phyloP scores from a whole-genome alignment of 2,329 filamentous ascomycete species.

The Coleophoma crateriformis region DNA sequence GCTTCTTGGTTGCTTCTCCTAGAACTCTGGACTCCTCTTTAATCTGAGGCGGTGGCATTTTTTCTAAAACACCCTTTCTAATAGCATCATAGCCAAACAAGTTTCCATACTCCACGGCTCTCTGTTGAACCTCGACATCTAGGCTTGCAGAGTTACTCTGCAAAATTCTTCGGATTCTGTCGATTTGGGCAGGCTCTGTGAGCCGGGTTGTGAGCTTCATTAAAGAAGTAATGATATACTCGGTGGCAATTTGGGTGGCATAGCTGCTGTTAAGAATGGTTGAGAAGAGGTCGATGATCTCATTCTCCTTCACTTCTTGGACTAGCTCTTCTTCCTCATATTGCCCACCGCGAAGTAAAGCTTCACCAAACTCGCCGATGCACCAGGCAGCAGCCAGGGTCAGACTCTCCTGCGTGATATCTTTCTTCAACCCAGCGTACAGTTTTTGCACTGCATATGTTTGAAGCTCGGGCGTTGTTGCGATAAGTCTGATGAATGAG shows the following conservation, averaged over 20 bases:
- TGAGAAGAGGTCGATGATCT: conserved; percentile 88
- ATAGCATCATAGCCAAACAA: conserved; percentile 89
- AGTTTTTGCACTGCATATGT: conserved; percentile 96
- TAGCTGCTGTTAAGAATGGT: conserved; percentile 94
- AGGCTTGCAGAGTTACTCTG: conserved; percentile 77
- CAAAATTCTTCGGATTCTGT: conserved; percentile 75
- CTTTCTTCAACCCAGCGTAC: conserved; percentile 84
- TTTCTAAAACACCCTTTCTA: conserved; percentile 84
- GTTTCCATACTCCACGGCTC: conserved; percentile 91
- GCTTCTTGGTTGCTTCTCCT: conserved; percentile 69
- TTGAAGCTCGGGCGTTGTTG: conserved; percentile 89
- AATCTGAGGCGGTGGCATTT: conserved; percentile 97
- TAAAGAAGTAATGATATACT: conserved; percentile 92
- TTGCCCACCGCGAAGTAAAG: conserved; percentile 79
- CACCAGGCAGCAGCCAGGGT: conserved; percentile 94
- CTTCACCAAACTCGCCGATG: conserved; percentile 94
- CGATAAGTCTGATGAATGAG: conserved; percentile 92
- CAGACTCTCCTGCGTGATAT: conserved; percentile 95
- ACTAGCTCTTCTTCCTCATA: conserved; percentile 94
- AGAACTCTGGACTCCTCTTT: conserved; percentile 90
- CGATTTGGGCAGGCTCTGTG: conserved; percentile 76
- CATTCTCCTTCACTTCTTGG: conserved; percentile 72
- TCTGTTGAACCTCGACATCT: conserved; percentile 92
- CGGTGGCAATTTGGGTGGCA: conserved; percentile 81
- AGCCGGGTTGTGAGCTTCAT: conserved; percentile 94